These are phyloP conservation scores for Termitomyces heimii DNA, from an alignment of 768 basidiomycete species.

Conservation along the genomic window DNA sequence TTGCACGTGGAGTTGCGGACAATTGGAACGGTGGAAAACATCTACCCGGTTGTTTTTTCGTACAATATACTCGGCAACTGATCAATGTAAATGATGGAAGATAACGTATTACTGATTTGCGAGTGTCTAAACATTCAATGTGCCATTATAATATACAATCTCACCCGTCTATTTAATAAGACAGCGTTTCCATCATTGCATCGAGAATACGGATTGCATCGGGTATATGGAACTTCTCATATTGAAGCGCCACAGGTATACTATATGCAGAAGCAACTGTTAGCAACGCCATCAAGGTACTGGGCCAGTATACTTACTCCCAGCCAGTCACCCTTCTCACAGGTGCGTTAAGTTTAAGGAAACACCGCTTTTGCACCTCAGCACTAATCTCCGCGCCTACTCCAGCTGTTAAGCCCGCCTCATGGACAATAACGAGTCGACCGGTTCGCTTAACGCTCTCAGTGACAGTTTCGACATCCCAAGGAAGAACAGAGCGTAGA, in stretches of 20 bases:
- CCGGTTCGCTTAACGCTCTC: slow-evolving; percentile 85
- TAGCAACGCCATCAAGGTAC: background rate
- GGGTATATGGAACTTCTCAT: slow-evolving; percentile 90
- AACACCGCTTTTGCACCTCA: slow-evolving; percentile 83
- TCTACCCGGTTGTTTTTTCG: background rate
- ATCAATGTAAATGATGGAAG: background rate
- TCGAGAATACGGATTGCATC: slow-evolving; percentile 82
- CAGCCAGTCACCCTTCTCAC: slow-evolving; percentile 85
- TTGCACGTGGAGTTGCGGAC: background rate
- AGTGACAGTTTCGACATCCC: slow-evolving; percentile 76
- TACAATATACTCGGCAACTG: background rate
- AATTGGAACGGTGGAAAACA: background rate
- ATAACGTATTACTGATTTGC: background rate
- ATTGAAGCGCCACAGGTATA: slow-evolving; percentile 78
- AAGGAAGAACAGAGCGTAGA: slow-evolving; percentile 82
- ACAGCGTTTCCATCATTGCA: slow-evolving; percentile 75
- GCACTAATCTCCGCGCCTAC: slow-evolving; percentile 92
- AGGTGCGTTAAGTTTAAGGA: slow-evolving; percentile 83
- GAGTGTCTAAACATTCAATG: background rate
- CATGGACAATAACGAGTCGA: slow-evolving; percentile 84
- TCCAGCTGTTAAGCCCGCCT: slow-evolving; percentile 83
- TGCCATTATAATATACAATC: background rate
- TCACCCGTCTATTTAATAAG: slow-evolving; percentile 37
- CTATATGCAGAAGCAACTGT: slow-evolving; percentile 29
- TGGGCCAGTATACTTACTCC: slow-evolving; percentile 63